Conservation (phyloP, 2,329 filamentous ascomycete species). For the Alternaria postmessia region DNA sequence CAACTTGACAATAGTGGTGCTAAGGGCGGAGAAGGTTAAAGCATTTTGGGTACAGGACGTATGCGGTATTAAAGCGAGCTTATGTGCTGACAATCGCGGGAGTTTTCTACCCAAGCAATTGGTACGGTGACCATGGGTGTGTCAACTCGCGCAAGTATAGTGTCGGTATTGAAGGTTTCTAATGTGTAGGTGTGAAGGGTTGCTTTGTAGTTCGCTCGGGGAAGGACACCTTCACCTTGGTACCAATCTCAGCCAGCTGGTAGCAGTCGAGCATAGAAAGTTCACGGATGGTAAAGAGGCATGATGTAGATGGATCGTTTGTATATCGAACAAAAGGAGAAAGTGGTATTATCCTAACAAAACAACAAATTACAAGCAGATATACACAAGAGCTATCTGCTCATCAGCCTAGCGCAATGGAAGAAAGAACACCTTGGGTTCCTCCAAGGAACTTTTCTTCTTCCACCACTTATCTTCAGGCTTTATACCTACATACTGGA, state of each 20-base stretch:
- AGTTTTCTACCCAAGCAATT: neutral
- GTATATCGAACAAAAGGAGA: conserved; percentile 15
- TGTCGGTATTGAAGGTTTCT: neutral
- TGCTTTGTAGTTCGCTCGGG: neutral
- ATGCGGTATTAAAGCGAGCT: neutral
- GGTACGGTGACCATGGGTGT: neutral
- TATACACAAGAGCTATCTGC: conserved; percentile 13
- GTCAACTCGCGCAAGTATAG: neutral
- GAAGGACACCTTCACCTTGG: neutral
- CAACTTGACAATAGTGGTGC: too few species aligned
- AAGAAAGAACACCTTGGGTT: conserved; percentile 3
- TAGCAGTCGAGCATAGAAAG: neutral
- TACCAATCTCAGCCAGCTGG: neutral
- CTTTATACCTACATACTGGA: conserved; percentile 1
- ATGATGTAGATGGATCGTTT: neutral
- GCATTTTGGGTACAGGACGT: neutral
- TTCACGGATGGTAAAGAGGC: neutral
- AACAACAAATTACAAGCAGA: conserved; percentile 26
- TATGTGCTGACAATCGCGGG: neutral
- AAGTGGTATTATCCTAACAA: conserved; percentile 29
- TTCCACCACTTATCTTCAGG: neutral
- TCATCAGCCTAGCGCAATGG: conserved; percentile 2
- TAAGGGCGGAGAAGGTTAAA: neutral
- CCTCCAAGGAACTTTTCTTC: neutral
- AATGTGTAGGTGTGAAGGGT: neutral